Evolutionary conservation across 495 filamentous ascomycete species (phyloP).

Genomic region (Lasiosphaeriaceae sp.): DNA sequence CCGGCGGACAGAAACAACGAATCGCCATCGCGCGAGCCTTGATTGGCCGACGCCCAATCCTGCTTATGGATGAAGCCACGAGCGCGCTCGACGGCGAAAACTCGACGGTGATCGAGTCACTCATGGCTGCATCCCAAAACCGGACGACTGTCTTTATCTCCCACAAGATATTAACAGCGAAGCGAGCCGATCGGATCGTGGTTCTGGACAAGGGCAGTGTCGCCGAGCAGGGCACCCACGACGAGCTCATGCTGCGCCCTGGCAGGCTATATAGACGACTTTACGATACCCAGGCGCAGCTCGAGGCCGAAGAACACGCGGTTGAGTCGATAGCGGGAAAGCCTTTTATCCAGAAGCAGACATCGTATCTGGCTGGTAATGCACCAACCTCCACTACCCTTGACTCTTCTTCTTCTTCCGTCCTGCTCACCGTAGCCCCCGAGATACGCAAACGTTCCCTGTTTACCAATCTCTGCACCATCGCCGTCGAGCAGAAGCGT

Average conservation of each 20-base stretch:
- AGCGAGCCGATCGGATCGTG: constrained; percentile 84
- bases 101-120: constrained; percentile 52
- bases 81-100: constrained; percentile 71
- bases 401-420: too few relatives aligned
- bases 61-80: constrained; percentile 90
- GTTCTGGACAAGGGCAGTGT: constrained; percentile 78
- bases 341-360: too few relatives aligned
- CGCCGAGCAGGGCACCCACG: constrained; percentile 70
- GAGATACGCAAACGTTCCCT: too few relatives aligned
- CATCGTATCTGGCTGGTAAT: too few relatives aligned
- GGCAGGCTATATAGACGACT: not conserved
- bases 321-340: too few relatives aligned
- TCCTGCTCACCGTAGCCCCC: too few relatives aligned
- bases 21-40: constrained; percentile 77
- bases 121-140: constrained; percentile 53
- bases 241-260: constrained; percentile 46
- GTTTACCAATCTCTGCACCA: too few relatives aligned
- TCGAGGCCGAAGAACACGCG: not conserved
- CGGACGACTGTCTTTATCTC: constrained; percentile 92
- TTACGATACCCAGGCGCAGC: not conserved
- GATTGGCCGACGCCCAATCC: constrained; percentile 79
- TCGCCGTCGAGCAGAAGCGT: too few relatives aligned
- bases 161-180: constrained; percentile 87
- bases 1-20: constrained; percentile 90
- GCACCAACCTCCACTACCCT: too few relatives aligned